These are phyloP conservation scores for Aureobasidium lini DNA, from an alignment of 2,329 filamentous ascomycete species.

Conservation along the genomic window DNA sequence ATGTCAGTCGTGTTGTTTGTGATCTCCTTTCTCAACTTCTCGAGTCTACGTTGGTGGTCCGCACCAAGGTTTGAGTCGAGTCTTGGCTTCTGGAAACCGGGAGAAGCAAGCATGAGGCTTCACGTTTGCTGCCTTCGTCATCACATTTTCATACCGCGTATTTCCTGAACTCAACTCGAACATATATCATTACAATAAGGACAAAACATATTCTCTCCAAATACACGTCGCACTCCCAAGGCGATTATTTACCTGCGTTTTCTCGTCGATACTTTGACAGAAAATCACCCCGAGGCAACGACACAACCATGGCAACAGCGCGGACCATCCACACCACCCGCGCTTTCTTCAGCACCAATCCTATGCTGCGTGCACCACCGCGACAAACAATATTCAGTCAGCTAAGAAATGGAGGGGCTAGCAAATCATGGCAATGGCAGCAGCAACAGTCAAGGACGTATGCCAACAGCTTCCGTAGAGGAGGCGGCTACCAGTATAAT, in stretches of 20 bases:
- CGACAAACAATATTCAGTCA: background rate
- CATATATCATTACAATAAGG: background rate
- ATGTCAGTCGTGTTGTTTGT: background rate
- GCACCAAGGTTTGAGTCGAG: background rate
- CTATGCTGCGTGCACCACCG: background rate
- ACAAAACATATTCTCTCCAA: too few relatives aligned
- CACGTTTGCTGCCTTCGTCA: background rate
- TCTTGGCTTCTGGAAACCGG: background rate
- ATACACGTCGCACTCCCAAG: too few relatives aligned
- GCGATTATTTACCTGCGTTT: too few relatives aligned
- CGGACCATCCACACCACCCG: background rate
- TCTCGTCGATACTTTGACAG: too few relatives aligned
- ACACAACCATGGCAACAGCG: background rate
- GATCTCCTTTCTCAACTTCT: too few relatives aligned
- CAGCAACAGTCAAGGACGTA: background rate
- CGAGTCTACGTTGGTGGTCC: background rate
- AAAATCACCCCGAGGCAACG: background rate
- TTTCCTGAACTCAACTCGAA: too few relatives aligned
- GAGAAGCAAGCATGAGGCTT: background rate
- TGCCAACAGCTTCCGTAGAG: conserved; percentile 2
- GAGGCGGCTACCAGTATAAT: conserved; percentile 24
- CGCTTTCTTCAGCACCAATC: background rate
- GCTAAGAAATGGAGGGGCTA: background rate
- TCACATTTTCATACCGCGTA: background rate
- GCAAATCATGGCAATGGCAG: background rate